These are phyloP conservation scores for Penicillium subrubescens DNA, from an alignment of 495 filamentous ascomycete species.

Conservation along the genomic window DNA sequence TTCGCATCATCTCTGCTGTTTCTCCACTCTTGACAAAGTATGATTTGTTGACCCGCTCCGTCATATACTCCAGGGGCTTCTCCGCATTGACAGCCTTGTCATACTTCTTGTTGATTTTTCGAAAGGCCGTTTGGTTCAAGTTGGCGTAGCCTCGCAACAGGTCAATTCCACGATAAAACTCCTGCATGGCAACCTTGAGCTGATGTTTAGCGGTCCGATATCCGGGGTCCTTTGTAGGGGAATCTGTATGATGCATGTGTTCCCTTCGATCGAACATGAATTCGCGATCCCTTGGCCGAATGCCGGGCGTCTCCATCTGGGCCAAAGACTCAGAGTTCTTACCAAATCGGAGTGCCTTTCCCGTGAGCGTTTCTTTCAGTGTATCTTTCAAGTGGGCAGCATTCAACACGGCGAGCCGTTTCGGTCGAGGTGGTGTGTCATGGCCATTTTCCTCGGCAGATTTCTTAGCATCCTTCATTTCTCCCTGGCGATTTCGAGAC, in stretches of 20 bases:
- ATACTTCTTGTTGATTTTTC: constrained; percentile 98
- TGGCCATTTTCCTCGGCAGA: background rate
- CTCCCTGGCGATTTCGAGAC: constrained; percentile 74
- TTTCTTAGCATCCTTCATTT: constrained; percentile 51
- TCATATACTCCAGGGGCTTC: constrained; percentile 80
- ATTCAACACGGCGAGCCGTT: constrained; percentile 18
- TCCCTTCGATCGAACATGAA: constrained; percentile 53
- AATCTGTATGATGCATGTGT: constrained; percentile 59
- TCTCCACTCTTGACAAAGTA: constrained; percentile 88
- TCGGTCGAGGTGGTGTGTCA: constrained; percentile 18
- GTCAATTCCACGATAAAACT: constrained; percentile 91
- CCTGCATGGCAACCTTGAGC: constrained; percentile 84
- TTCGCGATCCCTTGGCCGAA: constrained; percentile 32
- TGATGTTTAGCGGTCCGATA: constrained; percentile 87
- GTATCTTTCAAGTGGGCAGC: constrained; percentile 22
- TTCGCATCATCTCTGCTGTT: constrained; percentile 72
- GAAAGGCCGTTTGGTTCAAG: constrained; percentile 87
- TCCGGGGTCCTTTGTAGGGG: constrained; percentile 59
- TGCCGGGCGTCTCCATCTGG: constrained; percentile 50
- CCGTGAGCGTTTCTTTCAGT: constrained; percentile 31
- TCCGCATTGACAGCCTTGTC: constrained; percentile 84
- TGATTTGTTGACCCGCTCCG: constrained; percentile 85
- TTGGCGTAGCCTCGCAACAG: constrained; percentile 87
- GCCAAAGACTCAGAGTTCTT: constrained; percentile 60
- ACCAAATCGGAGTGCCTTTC: constrained; percentile 45